Evolutionary conservation across 306 rosid species (phyloP).

Genomic region (Cucumis melo): DNA sequence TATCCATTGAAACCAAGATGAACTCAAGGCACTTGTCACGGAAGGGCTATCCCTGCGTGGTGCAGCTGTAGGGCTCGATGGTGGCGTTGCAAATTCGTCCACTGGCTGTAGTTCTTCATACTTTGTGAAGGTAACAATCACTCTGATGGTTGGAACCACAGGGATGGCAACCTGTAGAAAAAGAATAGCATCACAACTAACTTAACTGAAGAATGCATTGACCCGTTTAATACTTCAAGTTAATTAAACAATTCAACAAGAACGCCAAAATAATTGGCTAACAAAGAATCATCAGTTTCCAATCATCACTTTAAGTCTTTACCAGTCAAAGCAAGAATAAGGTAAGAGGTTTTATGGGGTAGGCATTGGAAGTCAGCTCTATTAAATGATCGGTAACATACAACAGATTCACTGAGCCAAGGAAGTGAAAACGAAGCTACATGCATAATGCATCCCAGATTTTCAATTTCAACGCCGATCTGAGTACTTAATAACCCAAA

Average conservation of each 20-base stretch:
- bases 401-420: not conserved
- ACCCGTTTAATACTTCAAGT: not conserved
- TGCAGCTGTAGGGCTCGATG: slow-evolving; percentile 57
- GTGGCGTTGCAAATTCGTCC: slow-evolving; percentile 81
- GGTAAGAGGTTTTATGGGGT: not conserved
- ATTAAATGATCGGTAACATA: not conserved
- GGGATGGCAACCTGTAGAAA: slow-evolving; percentile 86
- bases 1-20: slow-evolving; percentile 99
- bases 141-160: slow-evolving; percentile 90
- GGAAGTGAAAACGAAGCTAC: not conserved
- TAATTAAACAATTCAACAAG: not conserved
- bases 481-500: not conserved
- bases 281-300: not conserved
- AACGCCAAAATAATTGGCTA: not conserved
- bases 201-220: not conserved
- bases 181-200: not conserved
- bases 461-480: not conserved
- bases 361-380: not conserved
- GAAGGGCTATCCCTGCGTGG: slow-evolving; percentile 63
- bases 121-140: slow-evolving; percentile 80
- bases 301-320: not conserved
- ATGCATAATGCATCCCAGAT: not conserved
- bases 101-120: slow-evolving; percentile 74
- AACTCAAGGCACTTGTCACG: slow-evolving; percentile 19
- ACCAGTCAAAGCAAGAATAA: not conserved